Evolutionary conservation across 495 filamentous ascomycete species (phyloP).

Genomic region (Daldinia bambusicola): DNA sequence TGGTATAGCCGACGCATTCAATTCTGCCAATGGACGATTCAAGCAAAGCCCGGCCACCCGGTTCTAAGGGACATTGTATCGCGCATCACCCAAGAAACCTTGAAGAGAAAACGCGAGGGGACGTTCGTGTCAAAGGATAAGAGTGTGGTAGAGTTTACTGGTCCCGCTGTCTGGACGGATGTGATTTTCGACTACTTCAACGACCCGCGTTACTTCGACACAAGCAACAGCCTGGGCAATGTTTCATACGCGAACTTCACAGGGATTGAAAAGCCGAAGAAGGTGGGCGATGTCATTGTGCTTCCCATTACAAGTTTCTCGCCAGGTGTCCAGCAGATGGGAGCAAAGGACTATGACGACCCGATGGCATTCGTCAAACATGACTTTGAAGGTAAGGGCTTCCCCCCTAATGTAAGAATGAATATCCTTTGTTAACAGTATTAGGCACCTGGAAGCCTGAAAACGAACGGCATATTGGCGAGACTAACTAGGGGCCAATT

Average conservation of each 20-base stretch:
- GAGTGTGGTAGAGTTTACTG: constrained; percentile 94
- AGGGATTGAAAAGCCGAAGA: constrained; percentile 80
- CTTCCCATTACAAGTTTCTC: constrained; percentile 97
- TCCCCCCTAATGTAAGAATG: not conserved
- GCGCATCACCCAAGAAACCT: constrained; percentile 82
- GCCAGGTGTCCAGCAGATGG: constrained; percentile 93
- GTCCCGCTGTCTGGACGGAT: constrained; percentile 95
- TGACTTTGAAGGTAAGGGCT: constrained; percentile 83
- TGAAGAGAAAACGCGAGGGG: constrained; percentile 77
- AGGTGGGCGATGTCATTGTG: constrained; percentile 93
- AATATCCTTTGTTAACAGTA: constrained; percentile 30
- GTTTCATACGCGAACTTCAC: constrained; percentile 92
- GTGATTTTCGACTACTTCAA: constrained; percentile 93
- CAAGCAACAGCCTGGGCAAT: constrained; percentile 72
- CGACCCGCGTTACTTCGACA: constrained; percentile 87
- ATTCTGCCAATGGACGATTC: constrained; percentile 99
- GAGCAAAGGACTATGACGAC: constrained; percentile 87
- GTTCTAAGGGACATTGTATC: constrained; percentile 88
- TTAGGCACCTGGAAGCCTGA: constrained; percentile 85
- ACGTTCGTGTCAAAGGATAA: constrained; percentile 75
- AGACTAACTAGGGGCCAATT: constrained; percentile 39
- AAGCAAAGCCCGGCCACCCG: constrained; percentile 93
- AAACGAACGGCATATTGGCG: constrained; percentile 68
- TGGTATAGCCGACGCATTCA: constrained; percentile 98
- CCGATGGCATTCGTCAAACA: constrained; percentile 99